Conservation (phyloP, 23 red algal genomes). For the Agarophyton chilense region DNA sequence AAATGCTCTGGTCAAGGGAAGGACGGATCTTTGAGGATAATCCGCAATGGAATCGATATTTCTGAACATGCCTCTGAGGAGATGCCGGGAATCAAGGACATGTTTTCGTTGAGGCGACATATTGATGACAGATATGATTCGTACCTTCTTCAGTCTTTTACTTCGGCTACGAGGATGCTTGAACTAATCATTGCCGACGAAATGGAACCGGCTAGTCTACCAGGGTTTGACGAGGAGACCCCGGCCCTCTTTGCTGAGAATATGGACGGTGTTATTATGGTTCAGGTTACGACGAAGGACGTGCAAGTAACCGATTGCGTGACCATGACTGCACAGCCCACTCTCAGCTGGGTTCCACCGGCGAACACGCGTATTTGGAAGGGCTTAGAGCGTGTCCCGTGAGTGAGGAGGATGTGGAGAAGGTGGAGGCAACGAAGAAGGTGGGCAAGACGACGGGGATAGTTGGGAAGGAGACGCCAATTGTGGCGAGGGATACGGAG, state of each 20-base stretch:
- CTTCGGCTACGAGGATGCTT: constrained; percentile 80
- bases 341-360: constrained; percentile 69
- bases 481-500: no score
- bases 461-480: no score
- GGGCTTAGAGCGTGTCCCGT: no score
- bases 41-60: constrained; percentile 97
- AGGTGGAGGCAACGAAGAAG: no score
- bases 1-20: constrained; percentile 92
- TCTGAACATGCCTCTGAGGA: constrained; percentile 87
- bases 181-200: constrained; percentile 79
- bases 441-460: no score
- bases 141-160: constrained; percentile 84
- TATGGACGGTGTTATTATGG: constrained; percentile 66
- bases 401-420: no score
- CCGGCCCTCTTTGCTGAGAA: constrained; percentile 77
- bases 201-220: constrained; percentile 71
- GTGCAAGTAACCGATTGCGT: constrained; percentile 69
- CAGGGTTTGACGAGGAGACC: constrained; percentile 70
- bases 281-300: constrained; percentile 79
- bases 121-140: constrained; percentile 63
- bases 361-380: constrained; percentile 56
- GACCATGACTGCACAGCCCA: constrained; percentile 49
- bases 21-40: constrained; percentile 87
- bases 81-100: constrained; percentile 86
- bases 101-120: constrained; percentile 83